These are phyloP conservation scores for Quercus variabilis DNA, from an alignment of 306 rosid genomes.

Conservation along the genomic window DNA sequence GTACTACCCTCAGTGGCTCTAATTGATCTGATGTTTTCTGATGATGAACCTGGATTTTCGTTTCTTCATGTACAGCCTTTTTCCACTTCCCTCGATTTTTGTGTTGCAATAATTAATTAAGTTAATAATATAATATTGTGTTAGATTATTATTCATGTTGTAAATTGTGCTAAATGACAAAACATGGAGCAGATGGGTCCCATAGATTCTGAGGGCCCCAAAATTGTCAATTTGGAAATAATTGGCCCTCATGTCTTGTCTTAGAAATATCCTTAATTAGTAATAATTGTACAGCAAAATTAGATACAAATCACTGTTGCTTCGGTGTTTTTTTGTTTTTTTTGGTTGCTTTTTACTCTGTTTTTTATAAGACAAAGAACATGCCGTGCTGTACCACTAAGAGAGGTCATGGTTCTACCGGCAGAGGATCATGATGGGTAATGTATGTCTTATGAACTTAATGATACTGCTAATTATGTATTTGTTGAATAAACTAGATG, in stretches of 20 bases:
- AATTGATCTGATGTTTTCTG: not conserved
- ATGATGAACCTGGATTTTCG: not conserved
- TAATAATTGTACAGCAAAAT: too few relatives aligned
- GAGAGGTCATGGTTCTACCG: not conserved
- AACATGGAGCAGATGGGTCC: not conserved
- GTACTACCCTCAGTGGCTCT: not conserved
- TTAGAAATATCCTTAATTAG: too few relatives aligned
- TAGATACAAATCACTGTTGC: too few relatives aligned
- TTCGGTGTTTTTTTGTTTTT: too few relatives aligned
- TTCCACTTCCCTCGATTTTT: not conserved
- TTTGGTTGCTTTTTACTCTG: too few relatives aligned
- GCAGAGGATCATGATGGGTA: not conserved
- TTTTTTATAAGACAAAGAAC: not conserved
- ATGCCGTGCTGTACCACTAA: not conserved
- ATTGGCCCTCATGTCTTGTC: not conserved
- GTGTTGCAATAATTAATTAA: not conserved
- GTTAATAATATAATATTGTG: too few relatives aligned
- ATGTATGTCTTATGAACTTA: not conserved
- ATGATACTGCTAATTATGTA: not conserved
- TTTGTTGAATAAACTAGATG: too few relatives aligned
- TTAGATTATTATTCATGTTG: not conserved
- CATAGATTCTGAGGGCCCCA: conserved; percentile 38
- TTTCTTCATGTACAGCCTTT: not conserved
- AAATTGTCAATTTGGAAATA: not conserved
- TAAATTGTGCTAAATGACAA: conserved; percentile 13